Conservation (phyloP, 2,329 filamentous ascomycete genomes). For the Trichoderma sp. region DNA sequence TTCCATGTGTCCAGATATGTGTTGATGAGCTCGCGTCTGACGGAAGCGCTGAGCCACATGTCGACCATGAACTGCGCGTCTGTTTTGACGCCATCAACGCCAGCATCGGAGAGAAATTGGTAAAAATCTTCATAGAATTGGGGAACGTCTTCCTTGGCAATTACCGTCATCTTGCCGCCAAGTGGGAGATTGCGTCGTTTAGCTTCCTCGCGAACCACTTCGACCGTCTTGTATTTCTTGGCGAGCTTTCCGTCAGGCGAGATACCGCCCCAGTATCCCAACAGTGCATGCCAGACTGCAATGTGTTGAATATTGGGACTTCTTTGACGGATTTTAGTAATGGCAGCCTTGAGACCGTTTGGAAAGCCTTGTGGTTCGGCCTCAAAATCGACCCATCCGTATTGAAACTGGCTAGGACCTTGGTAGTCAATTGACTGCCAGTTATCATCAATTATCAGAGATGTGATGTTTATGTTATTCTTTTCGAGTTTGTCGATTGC, state of each 20-base stretch:
- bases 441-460: slow-evolving; percentile 93
- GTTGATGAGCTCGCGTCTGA: slow-evolving; percentile 68
- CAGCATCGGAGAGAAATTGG: slow-evolving; percentile 67
- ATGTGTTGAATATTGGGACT: slow-evolving; percentile 76
- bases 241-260: slow-evolving; percentile 71
- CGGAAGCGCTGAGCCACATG: slow-evolving; percentile 63
- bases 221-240: slow-evolving; percentile 71
- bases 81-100: slow-evolving; percentile 86
- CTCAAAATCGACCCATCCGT: slow-evolving; percentile 80
- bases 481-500: slow-evolving; percentile 70
- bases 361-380: slow-evolving; percentile 79
- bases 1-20: slow-evolving; percentile 86
- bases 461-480: slow-evolving; percentile 73
- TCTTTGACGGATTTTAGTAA: slow-evolving; percentile 64
- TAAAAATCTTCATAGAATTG: slow-evolving; percentile 92
- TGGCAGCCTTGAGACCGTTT: slow-evolving; percentile 68
- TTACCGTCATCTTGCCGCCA: slow-evolving; percentile 66
- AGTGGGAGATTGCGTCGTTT: slow-evolving; percentile 47
- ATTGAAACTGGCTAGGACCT: slow-evolving; percentile 51
- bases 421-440: slow-evolving; percentile 74
- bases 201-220: slow-evolving; percentile 50
- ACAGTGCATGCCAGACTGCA: slow-evolving; percentile 89
- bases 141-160: slow-evolving; percentile 70
- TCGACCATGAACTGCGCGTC: slow-evolving; percentile 92
- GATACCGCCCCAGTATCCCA: slow-evolving; percentile 90